Percentiles rank a stretch among this genome's conserved stretches.
These are phyloP conservation scores for Crassisporium funariophilum DNA, from an alignment of 768 basidiomycete genomes.

Conservation along the genomic window DNA sequence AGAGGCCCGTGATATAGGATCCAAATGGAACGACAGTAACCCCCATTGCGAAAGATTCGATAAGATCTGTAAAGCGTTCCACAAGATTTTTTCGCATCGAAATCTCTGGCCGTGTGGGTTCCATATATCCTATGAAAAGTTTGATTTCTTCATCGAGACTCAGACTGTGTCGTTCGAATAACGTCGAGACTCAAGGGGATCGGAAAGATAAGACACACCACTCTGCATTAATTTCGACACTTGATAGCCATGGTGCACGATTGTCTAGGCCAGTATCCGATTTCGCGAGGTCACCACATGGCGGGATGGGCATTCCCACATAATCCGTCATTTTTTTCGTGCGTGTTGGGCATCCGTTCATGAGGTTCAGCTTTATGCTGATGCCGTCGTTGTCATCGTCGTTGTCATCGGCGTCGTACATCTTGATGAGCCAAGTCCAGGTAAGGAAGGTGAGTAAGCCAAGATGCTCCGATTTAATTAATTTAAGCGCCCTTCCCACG, in stretches of 20 bases:
- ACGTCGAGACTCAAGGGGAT: not conserved
- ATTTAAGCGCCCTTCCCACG: too few relatives aligned
- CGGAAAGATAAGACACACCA: slow-evolving; percentile 4
- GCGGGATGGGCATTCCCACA: slow-evolving; percentile 16
- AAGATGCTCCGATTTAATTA: too few relatives aligned
- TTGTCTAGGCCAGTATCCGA: not conserved
- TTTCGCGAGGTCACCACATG: slow-evolving; percentile 21
- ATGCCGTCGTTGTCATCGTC: too few relatives aligned
- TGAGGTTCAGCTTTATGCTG: slow-evolving; percentile 20
- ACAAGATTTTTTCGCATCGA: slow-evolving; percentile 19
- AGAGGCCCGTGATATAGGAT: slow-evolving; percentile 27
- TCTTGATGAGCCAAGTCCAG: too few relatives aligned
- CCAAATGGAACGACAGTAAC: slow-evolving; percentile 21
- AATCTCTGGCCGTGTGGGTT: slow-evolving; percentile 20
- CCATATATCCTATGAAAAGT: slow-evolving; percentile 23
- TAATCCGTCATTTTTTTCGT: slow-evolving; percentile 20
- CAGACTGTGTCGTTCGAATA: not conserved
- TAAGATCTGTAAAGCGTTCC: slow-evolving; percentile 19
- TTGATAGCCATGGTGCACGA: slow-evolving; percentile 13
- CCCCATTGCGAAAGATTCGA: slow-evolving; percentile 12
- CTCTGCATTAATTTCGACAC: not conserved
- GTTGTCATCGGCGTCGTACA: too few relatives aligned
- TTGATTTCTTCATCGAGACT: slow-evolving; percentile 24
- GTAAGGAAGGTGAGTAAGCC: too few relatives aligned
- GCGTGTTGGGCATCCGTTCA: slow-evolving; percentile 20